A percentile compares a stretch with the other conserved stretches of the same genome.
Conservation (phyloP, 768 basidiomycete genomes). For the Lanmaoa pseudosensibilis region DNA sequence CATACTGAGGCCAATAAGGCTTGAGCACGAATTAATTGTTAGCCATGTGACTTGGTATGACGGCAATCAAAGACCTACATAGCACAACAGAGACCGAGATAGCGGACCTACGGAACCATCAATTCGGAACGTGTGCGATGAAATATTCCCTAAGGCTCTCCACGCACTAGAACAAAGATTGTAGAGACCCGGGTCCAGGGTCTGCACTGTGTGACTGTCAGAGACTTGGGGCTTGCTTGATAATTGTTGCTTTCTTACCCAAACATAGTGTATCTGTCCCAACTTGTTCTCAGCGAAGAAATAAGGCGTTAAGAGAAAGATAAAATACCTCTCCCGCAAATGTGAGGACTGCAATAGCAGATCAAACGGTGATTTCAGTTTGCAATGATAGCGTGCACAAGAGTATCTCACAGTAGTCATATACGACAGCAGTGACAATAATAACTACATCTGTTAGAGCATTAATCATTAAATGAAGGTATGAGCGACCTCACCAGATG, state of each 20-base stretch:
- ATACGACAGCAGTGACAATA: too few species aligned
- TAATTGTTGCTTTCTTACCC: neutral
- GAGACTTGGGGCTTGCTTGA: neutral
- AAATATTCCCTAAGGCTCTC: neutral
- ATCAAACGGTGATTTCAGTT: neutral
- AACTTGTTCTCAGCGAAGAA: neutral
- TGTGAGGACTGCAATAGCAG: constrained; percentile 8
- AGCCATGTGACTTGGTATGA: neutral
- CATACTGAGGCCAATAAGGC: neutral
- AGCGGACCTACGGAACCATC: neutral
- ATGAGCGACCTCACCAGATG: neutral
- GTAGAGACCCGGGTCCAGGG: neutral
- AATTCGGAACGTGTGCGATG: neutral
- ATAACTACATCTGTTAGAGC: neutral
- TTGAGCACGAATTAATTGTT: neutral
- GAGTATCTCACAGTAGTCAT: too few species aligned
- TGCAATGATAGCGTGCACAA: neutral
- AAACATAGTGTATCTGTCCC: constrained; percentile 4
- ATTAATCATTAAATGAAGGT: neutral
- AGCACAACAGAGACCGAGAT: neutral
- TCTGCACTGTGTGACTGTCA: neutral
- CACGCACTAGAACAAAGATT: neutral
- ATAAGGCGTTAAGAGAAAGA: neutral
- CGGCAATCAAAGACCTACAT: neutral
- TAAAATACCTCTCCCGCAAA: neutral